Percentiles rank a stretch among this genome's conserved stretches.
phyloP scores from a whole-genome alignment of 345 rosid genomes.

The Atalantia buxifolia region DNA sequence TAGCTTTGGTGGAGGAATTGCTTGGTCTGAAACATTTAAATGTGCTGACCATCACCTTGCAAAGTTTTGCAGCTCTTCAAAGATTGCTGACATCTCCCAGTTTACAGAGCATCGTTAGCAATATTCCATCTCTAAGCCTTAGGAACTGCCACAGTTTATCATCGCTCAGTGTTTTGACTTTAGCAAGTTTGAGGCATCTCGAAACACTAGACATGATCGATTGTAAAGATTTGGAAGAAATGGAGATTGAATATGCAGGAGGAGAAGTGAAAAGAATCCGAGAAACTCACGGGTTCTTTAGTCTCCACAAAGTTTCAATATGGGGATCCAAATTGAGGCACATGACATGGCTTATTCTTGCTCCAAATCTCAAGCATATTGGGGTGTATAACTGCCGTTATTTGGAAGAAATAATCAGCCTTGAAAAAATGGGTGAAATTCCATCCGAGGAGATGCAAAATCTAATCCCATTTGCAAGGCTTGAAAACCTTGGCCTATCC shows the following conservation, averaged over 20 bases:
- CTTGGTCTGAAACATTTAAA: not conserved
- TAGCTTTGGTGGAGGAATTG: slow-evolving; percentile 1
- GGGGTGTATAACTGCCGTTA: fast-evolving
- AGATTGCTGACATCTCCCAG: not conserved
- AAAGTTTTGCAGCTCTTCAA: not conserved
- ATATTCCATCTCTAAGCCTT: not conserved
- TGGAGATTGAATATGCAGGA: not conserved
- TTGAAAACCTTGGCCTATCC: fast-evolving
- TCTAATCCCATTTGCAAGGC: not conserved
- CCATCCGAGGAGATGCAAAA: not conserved
- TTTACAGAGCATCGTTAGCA: not conserved
- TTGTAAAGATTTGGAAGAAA: not conserved
- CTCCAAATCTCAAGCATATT: slow-evolving; percentile 7
- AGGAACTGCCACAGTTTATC: fast-evolving
- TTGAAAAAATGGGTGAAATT: not conserved
- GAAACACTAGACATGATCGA: not conserved
- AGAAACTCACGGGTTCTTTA: not conserved
- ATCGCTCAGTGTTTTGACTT: not conserved
- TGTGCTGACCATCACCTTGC: not conserved
- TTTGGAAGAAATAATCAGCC: not conserved
- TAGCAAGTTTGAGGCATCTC: not conserved
- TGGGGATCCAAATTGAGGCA: not conserved
- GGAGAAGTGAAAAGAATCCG: not conserved
- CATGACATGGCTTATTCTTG: slow-evolving; percentile 22
- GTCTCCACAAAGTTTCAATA: not conserved